Conservation (phyloP, 768 basidiomycete species). For the Termitomyces titanicus region DNA sequence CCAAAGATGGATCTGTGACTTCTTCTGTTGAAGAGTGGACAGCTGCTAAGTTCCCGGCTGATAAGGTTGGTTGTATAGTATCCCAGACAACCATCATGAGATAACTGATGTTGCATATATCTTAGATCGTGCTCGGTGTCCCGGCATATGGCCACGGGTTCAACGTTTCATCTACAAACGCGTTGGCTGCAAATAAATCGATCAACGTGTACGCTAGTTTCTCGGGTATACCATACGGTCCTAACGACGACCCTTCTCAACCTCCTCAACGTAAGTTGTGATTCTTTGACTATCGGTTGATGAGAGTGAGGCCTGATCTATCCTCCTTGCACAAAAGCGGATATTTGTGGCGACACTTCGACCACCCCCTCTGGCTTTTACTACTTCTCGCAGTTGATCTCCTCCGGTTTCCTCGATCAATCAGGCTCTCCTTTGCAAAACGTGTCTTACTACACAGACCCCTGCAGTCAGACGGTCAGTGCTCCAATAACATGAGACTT, state of each 20-base stretch:
- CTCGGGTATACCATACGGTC: background rate
- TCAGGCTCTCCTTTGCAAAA: conserved; percentile 43
- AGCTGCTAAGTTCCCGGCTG: conserved; percentile 66
- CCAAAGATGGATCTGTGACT: conserved; percentile 68
- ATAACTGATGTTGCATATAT: background rate
- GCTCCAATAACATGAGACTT: background rate
- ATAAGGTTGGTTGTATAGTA: conserved; percentile 21
- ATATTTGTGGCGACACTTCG: conserved; percentile 45
- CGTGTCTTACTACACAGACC: conserved; percentile 56
- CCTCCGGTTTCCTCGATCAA: conserved; percentile 46
- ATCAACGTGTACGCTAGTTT: background rate
- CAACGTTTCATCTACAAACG: conserved; percentile 35
- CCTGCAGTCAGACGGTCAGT: conserved; percentile 72
- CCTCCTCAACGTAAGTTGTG: background rate
- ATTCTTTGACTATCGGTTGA: background rate
- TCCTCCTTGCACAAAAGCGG: background rate
- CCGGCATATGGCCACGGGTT: conserved; percentile 79
- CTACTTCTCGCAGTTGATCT: conserved; percentile 60
- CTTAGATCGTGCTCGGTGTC: conserved; percentile 71
- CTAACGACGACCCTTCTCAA: background rate
- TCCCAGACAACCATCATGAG: background rate
- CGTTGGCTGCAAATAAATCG: background rate
- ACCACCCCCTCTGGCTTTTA: conserved; percentile 44
- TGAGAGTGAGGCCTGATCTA: background rate
- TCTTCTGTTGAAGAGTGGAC: conserved; percentile 72